Base-by-base conservation (phyloP, 345 rosid species). In the Linum usitatissimum region DNA sequence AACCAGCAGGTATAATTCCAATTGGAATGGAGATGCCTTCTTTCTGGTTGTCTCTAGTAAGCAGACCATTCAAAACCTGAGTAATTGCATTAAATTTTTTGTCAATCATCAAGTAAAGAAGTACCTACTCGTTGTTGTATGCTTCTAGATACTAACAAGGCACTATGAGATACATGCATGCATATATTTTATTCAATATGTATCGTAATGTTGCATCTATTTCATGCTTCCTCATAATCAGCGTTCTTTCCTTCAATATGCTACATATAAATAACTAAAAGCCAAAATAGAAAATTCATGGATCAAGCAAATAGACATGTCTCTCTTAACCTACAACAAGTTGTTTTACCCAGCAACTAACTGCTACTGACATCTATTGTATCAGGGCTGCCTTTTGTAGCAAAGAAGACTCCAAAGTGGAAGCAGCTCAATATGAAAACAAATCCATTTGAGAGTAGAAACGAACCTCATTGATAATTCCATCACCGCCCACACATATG, bases 1-100 rank as follows among this genome's bases (percentile, higher is more conserved):
- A 93, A 61, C 99, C 99, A 66, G 97, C 99, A 48, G 99, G 99
- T 71, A 90, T 89, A 64, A 93, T 90, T 70, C 99, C 99, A 78
- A 93, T 82, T n/a, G 97, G 99, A 73, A 93, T 87, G 60, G 97
- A 87, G 73, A 93, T 87, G 67, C 99, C 97, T 81, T 93, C 99
- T 74, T 90, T 90, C 73, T 81, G 96, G 77, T 90, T 93, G 66
- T 81, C 87, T 76, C 99, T 83, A 64, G 73, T 62, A 65, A 90
- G 99, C 56, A 90, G 74, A 30, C 99, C 99, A 82, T 93, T 90
- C 62, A 93, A 80, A 77, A 90, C 99, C 97, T 93, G 80, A 42
- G 77, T 64, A 70, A 59, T 61, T 62, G 58, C 51, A 70, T 70
- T 49, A 75, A 23, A 60, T 34, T 39, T 30, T 28, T 67, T 51